phyloP scores from a whole-genome alignment of 1,139 yeast genomes.

The Lodderomyces parapsilosis region DNA sequence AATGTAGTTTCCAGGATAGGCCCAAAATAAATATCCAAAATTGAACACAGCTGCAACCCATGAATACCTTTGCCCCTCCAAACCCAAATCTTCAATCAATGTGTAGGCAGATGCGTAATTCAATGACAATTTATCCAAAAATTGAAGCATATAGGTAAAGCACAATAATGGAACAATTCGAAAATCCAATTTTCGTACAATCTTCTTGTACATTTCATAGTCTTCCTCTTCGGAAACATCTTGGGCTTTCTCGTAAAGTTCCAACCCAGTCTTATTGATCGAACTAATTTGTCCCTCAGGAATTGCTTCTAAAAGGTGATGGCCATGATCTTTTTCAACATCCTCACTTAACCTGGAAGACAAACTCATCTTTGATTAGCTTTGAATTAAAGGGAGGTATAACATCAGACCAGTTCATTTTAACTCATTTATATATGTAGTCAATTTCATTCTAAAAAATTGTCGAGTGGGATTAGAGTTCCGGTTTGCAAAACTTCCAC shows the following conservation, averaged over 20 bases:
- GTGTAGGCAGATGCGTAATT: conserved; percentile 32
- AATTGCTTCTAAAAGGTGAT: background rate
- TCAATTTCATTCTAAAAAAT: background rate
- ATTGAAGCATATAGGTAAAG: conserved; percentile 47
- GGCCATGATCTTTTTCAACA: conserved; percentile 1
- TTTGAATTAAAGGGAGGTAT: background rate
- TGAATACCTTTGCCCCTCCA: background rate
- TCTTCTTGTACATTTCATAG: conserved; percentile 18
- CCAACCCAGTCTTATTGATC: conserved; percentile 20
- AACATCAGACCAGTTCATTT: background rate
- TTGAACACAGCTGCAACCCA: conserved; percentile 59
- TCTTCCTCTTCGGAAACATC: conserved; percentile 20
- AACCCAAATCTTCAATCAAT: conserved; percentile 21
- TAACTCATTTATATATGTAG: background rate
- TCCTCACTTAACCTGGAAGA: background rate
- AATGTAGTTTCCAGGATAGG: conserved; percentile 52
- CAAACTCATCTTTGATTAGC: background rate
- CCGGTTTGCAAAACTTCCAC: background rate
- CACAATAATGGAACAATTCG: conserved; percentile 46
- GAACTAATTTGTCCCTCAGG: background rate
- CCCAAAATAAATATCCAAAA: conserved; percentile 50
- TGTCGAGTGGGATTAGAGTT: background rate
- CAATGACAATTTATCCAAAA: conserved; percentile 47
- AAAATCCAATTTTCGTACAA: conserved; percentile 40
- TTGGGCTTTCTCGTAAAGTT: conserved; percentile 30